A percentile compares a stretch with the other conserved stretches of the same genome.
phyloP scores from a whole-genome alignment of 371 early-diverging fungal species.

The Mortierella sp. region DNA sequence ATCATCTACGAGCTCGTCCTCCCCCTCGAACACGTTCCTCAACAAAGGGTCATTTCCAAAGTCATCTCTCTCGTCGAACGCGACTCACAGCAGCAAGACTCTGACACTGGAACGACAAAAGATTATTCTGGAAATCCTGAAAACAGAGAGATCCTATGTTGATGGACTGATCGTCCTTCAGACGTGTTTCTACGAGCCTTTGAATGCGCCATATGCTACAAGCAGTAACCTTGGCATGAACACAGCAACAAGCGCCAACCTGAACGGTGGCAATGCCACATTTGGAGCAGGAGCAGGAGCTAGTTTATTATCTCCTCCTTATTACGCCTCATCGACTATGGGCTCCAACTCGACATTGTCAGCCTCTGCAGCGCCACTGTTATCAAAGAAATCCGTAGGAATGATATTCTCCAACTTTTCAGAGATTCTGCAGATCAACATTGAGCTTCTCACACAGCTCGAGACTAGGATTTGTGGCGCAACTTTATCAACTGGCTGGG shows the following conservation, averaged over 20 bases:
- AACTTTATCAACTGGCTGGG: conserved; percentile 48
- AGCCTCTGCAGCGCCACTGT: conserved; percentile 46
- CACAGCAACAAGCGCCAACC: conserved; percentile 23
- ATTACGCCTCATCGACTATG: conserved; percentile 38
- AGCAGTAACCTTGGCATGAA: conserved; percentile 32
- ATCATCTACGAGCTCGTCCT: conserved; percentile 25
- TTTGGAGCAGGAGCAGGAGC: conserved; percentile 10
- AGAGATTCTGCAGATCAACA: conserved; percentile 74
- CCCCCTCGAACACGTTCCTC: conserved; percentile 26
- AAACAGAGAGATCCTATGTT: conserved; percentile 84
- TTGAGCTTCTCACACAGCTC: conserved; percentile 68
- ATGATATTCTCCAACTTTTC: conserved; percentile 77
- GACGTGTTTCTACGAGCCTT: conserved; percentile 58
- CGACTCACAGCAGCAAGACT: conserved; percentile 33
- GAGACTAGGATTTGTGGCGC: conserved; percentile 60
- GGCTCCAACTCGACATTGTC: conserved; percentile 49
- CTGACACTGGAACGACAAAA: conserved; percentile 60
- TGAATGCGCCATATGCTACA: conserved; percentile 45
- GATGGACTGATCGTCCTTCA: conserved; percentile 74
- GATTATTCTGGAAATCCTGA: conserved; percentile 78
- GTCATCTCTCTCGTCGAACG: conserved; percentile 33
- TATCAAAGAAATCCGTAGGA: conserved; percentile 58
- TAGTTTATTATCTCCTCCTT: neutral
- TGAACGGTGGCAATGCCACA: conserved; percentile 7
- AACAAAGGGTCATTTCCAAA: conserved; percentile 39